These are phyloP conservation scores for Alternaria ventricosa DNA, from an alignment of 2,329 filamentous ascomycete species.

Conservation along the genomic window DNA sequence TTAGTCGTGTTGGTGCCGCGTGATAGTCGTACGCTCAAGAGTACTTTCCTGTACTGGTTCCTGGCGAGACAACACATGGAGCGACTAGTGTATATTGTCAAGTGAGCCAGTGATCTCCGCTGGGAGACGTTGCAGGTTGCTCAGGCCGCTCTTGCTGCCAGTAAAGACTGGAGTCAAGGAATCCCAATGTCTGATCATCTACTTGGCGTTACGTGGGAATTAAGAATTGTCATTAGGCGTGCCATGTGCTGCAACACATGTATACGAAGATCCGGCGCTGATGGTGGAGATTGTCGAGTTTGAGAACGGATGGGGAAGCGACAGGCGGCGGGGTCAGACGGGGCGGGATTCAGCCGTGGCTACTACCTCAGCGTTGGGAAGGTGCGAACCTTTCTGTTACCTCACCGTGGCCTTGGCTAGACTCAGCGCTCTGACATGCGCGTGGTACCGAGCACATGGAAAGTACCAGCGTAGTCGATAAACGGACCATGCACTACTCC, in stretches of 20 bases:
- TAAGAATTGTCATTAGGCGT: background rate
- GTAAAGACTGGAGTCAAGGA: background rate
- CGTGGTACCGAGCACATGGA: background rate
- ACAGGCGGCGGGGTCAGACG: constrained; percentile 1
- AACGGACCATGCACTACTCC: background rate
- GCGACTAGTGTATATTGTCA: background rate
- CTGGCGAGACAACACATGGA: background rate
- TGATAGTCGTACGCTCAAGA: background rate
- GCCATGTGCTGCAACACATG: background rate
- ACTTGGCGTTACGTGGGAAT: background rate
- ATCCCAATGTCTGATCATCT: background rate
- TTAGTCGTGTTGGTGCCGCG: background rate
- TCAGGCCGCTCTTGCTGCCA: background rate
- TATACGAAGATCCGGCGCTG: background rate
- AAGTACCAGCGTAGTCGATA: background rate
- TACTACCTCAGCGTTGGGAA: constrained; percentile 5
- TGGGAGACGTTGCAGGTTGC: background rate
- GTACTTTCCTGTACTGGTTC: background rate
- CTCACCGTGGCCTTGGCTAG: background rate
- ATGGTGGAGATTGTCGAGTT: background rate
- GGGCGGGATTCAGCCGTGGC: background rate
- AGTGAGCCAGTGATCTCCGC: background rate
- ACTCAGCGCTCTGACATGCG: background rate
- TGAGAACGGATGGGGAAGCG: constrained; percentile 1
- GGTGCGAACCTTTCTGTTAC: background rate